phyloP scores from a whole-genome alignment of 1,139 yeast species.

The Candida albicans region DNA sequence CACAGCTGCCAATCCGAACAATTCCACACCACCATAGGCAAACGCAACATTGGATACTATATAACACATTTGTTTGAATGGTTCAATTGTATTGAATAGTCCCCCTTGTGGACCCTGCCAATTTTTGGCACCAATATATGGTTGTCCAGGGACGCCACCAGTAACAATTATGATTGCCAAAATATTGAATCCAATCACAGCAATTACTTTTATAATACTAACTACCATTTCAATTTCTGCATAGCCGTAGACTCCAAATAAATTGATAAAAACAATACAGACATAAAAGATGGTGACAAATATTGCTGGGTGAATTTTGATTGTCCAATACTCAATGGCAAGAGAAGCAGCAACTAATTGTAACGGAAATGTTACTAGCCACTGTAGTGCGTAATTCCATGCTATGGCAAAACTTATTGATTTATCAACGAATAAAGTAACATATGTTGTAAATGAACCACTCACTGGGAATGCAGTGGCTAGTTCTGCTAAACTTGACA shows the following conservation, averaged over 20 bases:
- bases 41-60: conserved; percentile 27
- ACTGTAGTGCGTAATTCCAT: conserved; percentile 43
- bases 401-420: conserved; percentile 44
- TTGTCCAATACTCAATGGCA: conserved; percentile 33
- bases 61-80: conserved; percentile 27
- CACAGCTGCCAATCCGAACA: conserved; percentile 38
- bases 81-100: conserved; percentile 26
- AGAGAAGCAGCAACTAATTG: conserved; percentile 42
- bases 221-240: conserved; percentile 37
- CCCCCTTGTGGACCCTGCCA: conserved; percentile 37
- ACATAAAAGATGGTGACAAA: conserved; percentile 35
- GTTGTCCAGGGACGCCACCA: conserved; percentile 33
- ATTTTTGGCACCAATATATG: conserved; percentile 31
- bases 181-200: conserved; percentile 35
- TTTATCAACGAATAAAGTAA: conserved; percentile 36
- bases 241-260: conserved; percentile 37
- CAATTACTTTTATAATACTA: conserved; percentile 31
- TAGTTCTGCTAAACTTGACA: conserved; percentile 38
- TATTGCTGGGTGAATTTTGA: conserved; percentile 27
- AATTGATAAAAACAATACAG: conserved; percentile 27
- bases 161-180: conserved; percentile 30
- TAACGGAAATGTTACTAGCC: conserved; percentile 40
- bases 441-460: conserved; percentile 42
- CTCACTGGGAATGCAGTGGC: conserved; percentile 42
- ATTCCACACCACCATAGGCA: conserved; percentile 29